Evolutionary conservation across 495 filamentous ascomycete species (phyloP).

Genomic region (Hypoxylon fuscum): DNA sequence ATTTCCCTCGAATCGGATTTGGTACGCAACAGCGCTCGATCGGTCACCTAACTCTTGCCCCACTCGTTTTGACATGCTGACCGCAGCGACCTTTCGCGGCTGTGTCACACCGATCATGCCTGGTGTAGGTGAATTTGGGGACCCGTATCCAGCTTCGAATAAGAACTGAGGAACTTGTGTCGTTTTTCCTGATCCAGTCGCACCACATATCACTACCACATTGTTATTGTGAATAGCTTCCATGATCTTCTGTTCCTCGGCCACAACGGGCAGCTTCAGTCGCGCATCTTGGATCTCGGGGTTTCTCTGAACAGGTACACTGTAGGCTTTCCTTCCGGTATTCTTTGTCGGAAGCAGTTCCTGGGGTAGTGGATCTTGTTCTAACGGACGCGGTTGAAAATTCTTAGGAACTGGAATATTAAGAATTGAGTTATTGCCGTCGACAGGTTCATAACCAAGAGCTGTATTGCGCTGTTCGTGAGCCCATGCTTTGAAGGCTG

Average conservation of each 20-base stretch:
- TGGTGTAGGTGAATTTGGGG: conserved; percentile 75
- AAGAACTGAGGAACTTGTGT: conserved; percentile 97
- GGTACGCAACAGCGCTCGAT: conserved; percentile 80
- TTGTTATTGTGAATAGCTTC: conserved; percentile 92
- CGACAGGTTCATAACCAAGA: conserved; percentile 57
- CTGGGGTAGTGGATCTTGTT: conserved; percentile 79
- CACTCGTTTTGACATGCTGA: conserved; percentile 95
- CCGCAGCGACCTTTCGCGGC: conserved; percentile 82
- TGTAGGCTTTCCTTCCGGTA: conserved; percentile 75
- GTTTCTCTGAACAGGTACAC: conserved; percentile 74
- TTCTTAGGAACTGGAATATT: conserved; percentile 57
- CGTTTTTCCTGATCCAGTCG: conserved; percentile 96
- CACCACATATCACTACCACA: conserved; percentile 90
- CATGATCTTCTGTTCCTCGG: conserved; percentile 98
- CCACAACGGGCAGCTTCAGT: conserved; percentile 85
- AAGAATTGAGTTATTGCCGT: conserved; percentile 39
- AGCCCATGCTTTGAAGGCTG: conserved; percentile 96
- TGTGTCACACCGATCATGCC: conserved; percentile 97
- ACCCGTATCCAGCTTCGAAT: conserved; percentile 91
- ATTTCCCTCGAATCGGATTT: conserved; percentile 93
- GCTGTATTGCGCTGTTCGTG: conserved; percentile 83
- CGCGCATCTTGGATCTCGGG: conserved; percentile 79
- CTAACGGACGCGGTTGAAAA: conserved; percentile 67
- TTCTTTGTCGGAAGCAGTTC: conserved; percentile 74
- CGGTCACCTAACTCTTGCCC: conserved; percentile 80